phyloP scores from a whole-genome alignment of 2,329 filamentous ascomycete species.

The Harringtonia aguacate region DNA sequence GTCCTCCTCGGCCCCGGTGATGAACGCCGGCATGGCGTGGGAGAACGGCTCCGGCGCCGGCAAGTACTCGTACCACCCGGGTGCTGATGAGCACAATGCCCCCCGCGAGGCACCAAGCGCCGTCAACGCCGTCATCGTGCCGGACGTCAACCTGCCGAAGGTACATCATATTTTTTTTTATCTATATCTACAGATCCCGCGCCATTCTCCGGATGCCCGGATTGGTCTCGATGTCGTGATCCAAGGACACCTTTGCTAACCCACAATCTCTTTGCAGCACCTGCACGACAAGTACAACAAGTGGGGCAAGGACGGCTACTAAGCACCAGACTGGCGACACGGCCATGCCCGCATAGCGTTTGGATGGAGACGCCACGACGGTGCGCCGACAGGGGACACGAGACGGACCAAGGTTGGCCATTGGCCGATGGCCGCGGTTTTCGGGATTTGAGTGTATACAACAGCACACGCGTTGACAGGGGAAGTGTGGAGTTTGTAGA shows the following conservation, averaged over 20 bases:
- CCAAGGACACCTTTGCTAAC: neutral
- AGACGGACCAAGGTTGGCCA: no score
- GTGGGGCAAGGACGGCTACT: constrained; percentile 96
- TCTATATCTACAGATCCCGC: no score
- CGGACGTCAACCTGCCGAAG: constrained; percentile 86
- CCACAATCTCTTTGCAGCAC: constrained; percentile 47
- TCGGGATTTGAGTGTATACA: no score
- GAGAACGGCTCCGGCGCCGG: constrained; percentile 55
- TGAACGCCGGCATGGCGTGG: constrained; percentile 81
- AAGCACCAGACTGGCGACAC: constrained; percentile 12
- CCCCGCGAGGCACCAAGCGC: constrained; percentile 90
- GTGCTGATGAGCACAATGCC: constrained; percentile 64
- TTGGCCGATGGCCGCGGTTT: no score
- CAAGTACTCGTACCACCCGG: constrained; percentile 74
- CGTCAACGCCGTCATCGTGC: constrained; percentile 87
- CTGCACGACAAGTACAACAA: constrained; percentile 99
- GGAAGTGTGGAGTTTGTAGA: no score
- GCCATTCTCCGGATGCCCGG: no score
- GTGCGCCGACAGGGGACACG: no score
- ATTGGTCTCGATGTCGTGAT: no score
- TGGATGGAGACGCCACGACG: no score
- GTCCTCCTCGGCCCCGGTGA: constrained; percentile 65
- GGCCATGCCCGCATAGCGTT: neutral
- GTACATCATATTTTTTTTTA: constrained; percentile 33
- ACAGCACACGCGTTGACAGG: no score